A percentile compares a stretch with the other conserved stretches of the same genome.
These are phyloP conservation scores for Onygenales sp. DNA, from an alignment of 2,329 filamentous ascomycete genomes.

Conservation along the genomic window DNA sequence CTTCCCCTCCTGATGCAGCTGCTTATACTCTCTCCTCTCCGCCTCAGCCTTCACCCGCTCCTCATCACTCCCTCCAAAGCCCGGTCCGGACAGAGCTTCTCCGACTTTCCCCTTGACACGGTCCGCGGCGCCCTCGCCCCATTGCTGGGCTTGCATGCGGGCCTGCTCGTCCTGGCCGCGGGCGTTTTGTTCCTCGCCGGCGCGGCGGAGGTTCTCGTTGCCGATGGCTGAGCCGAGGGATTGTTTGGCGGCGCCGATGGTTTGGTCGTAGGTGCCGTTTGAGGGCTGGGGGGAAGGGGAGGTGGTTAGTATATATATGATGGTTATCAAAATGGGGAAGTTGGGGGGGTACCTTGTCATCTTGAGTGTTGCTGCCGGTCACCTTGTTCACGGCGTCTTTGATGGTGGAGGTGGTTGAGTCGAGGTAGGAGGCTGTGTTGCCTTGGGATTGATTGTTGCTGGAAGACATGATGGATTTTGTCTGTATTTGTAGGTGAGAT, in stretches of 20 bases:
- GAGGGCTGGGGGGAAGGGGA: slow-evolving; percentile 18
- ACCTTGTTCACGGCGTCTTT: not conserved
- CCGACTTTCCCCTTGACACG: slow-evolving; percentile 65
- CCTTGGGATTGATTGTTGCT: not conserved
- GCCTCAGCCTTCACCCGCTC: slow-evolving; percentile 40
- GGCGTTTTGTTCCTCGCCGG: slow-evolving; percentile 68
- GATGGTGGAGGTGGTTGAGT: not conserved
- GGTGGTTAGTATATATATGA: not conserved
- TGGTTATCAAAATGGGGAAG: too few relatives aligned
- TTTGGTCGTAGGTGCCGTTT: slow-evolving; percentile 76
- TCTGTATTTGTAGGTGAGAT: not conserved
- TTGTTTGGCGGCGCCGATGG: slow-evolving; percentile 78
- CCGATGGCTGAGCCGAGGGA: slow-evolving; percentile 66
- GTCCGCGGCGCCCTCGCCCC: slow-evolving; percentile 56
- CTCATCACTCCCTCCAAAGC: slow-evolving; percentile 59
- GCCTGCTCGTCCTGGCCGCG: slow-evolving; percentile 75
- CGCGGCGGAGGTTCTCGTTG: slow-evolving; percentile 61
- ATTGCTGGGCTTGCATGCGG: slow-evolving; percentile 68
- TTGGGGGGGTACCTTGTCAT: slow-evolving; percentile 13
- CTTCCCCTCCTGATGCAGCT: slow-evolving; percentile 73
- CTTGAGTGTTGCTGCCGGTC: not conserved
- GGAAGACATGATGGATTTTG: slow-evolving; percentile 2
- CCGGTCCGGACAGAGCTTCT: slow-evolving; percentile 51
- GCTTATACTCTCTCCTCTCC: slow-evolving; percentile 45
- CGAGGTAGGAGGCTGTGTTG: not conserved